These are phyloP conservation scores for Sarocladium strictum DNA, from an alignment of 2,329 filamentous ascomycete species.

Conservation along the genomic window DNA sequence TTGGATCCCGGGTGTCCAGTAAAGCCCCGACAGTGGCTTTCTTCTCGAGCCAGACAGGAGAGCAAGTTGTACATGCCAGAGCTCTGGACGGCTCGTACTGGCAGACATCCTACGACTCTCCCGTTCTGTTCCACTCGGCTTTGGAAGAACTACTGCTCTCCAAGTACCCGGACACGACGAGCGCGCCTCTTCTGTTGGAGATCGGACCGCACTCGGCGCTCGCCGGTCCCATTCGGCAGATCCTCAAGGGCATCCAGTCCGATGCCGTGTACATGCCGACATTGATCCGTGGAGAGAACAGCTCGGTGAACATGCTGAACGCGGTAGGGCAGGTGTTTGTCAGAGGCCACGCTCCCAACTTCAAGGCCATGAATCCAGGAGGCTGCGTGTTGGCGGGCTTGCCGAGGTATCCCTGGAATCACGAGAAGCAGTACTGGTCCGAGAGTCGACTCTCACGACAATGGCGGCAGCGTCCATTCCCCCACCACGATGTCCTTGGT, in stretches of 20 bases:
- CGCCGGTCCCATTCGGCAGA: constrained; percentile 30
- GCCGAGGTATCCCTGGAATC: constrained; percentile 36
- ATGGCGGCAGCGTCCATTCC: constrained; percentile 10
- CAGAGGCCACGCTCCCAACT: constrained; percentile 5
- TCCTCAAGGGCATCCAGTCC: constrained; percentile 20
- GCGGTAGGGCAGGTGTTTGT: not conserved
- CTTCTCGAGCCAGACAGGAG: too few species aligned
- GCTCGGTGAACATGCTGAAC: not conserved
- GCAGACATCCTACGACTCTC: constrained; percentile 25
- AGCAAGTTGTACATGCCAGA: too few species aligned
- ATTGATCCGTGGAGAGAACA: not conserved
- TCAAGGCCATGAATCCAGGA: not conserved
- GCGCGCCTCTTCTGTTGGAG: constrained; percentile 16
- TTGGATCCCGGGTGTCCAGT: too few species aligned
- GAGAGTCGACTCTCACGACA: constrained; percentile 13
- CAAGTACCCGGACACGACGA: not conserved
- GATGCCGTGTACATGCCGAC: not conserved
- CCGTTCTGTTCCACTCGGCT: constrained; percentile 28
- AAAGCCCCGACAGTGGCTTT: too few species aligned
- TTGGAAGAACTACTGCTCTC: not conserved
- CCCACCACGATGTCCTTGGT: constrained; percentile 21
- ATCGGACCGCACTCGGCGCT: constrained; percentile 31
- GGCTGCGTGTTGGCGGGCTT: constrained; percentile 17
- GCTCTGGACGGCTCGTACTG: constrained; percentile 22
- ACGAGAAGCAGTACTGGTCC: constrained; percentile 25